Evolutionary conservation across 176 grass and related monocot species (phyloP).

Genomic region (Typha latifolia): DNA sequence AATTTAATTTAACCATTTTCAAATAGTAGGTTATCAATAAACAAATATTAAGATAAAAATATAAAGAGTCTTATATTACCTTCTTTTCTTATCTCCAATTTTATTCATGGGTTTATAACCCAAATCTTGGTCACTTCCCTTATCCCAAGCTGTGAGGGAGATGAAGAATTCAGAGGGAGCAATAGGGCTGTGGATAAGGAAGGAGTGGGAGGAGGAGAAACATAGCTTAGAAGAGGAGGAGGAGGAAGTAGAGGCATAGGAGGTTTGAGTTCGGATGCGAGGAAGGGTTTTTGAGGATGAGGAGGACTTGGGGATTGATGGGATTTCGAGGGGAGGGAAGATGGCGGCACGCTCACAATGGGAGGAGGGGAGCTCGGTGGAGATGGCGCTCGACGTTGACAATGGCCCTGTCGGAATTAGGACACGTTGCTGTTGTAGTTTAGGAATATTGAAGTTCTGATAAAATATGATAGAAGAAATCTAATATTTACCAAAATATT

Average conservation of each 20-base stretch:
- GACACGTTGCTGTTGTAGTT: constrained; percentile 48
- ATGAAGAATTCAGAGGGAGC: constrained; percentile 25
- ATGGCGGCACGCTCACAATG: too few relatives aligned
- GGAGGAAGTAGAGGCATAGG: constrained; percentile 55
- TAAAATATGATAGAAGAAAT: neutral
- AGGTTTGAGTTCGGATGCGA: constrained; percentile 31
- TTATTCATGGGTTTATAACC: too few relatives aligned
- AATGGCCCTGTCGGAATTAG: constrained; percentile 50
- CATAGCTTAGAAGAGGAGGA: constrained; percentile 34
- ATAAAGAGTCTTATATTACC: too few relatives aligned
- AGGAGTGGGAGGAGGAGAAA: constrained; percentile 15
- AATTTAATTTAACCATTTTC: too few relatives aligned
- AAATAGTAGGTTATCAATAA: too few relatives aligned
- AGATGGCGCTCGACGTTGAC: constrained; percentile 42
- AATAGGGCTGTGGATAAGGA: constrained; percentile 43
- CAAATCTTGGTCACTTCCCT: too few relatives aligned
- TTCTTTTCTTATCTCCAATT: too few relatives aligned
- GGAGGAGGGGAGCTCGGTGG: constrained; percentile 12
- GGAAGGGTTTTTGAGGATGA: constrained; percentile 35
- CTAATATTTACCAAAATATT: too few relatives aligned
- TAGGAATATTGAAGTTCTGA: neutral
- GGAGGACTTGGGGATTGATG: constrained; percentile 58
- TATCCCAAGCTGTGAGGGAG: constrained; percentile 16
- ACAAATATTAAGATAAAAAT: too few relatives aligned
- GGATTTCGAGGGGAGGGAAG: constrained; percentile 29